These are phyloP conservation scores for Penicillium sp. DNA, from an alignment of 2,329 filamentous ascomycete genomes.

Conservation along the genomic window DNA sequence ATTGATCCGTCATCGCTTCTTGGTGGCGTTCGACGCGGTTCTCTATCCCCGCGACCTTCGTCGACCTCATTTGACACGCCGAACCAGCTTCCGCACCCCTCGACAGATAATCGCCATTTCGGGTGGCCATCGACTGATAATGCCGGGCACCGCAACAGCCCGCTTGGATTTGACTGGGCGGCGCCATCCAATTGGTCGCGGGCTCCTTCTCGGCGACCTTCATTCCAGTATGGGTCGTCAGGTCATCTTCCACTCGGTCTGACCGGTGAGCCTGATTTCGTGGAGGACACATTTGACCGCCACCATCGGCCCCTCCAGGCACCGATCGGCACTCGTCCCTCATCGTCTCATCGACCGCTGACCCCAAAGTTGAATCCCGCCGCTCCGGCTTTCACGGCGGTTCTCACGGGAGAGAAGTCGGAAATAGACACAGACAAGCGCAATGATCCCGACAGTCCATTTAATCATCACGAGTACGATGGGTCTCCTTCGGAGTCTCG, in stretches of 20 bases:
- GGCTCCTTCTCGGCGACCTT: slow-evolving; percentile 70
- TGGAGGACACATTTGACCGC: slow-evolving; percentile 42
- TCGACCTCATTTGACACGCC: slow-evolving; percentile 50
- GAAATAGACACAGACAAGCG: slow-evolving; percentile 34
- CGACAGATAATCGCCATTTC: slow-evolving; percentile 67
- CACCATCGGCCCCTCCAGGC: slow-evolving; percentile 49
- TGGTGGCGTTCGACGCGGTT: slow-evolving; percentile 36
- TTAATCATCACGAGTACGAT: slow-evolving; percentile 30
- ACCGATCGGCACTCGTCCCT: slow-evolving; percentile 71
- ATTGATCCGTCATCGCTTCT: slow-evolving; percentile 40
- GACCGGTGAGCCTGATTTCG: slow-evolving; percentile 43
- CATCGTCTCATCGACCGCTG: slow-evolving; percentile 47
- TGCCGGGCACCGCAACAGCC: slow-evolving; percentile 44
- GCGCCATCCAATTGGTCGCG: slow-evolving; percentile 58
- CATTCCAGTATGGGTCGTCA: slow-evolving; percentile 66
- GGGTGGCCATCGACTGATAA: slow-evolving; percentile 55
- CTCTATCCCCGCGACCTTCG: slow-evolving; percentile 41
- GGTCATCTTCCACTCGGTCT: slow-evolving; percentile 51
- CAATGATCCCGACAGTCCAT: slow-evolving; percentile 25
- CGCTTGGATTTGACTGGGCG: slow-evolving; percentile 48
- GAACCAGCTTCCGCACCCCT: slow-evolving; percentile 59
- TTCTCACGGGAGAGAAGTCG: slow-evolving; percentile 49
- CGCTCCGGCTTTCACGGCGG: slow-evolving; percentile 75
- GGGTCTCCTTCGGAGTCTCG: slow-evolving; percentile 39
- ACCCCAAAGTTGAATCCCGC: slow-evolving; percentile 69